Base-by-base conservation (phyloP, 345 rosid species). In the Erysimum cheiranthoides region DNA sequence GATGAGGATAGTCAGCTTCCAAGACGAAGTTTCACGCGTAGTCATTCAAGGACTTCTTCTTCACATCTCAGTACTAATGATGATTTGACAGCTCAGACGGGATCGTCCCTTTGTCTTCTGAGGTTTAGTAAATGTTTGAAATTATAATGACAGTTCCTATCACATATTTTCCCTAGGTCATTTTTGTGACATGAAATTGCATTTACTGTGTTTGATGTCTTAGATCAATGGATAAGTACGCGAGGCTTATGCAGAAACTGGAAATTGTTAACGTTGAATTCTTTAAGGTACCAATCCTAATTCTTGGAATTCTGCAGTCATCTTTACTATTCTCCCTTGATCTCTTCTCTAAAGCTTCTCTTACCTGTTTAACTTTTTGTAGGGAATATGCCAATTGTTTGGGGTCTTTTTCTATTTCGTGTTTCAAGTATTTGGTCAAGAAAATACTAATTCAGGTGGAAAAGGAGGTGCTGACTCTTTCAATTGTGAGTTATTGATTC, bases 1-100 rank as follows among this genome's bases (percentile, higher is more conserved):
- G 99, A 96, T 13, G 99, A 96, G 81, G 98, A 93, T 77, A 96
- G 99, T 85, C 99, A 95, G 84, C 99, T 89, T 58, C 97, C 97
- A 34, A 90, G 97, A 85, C 85, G 93, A 79, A 90, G 87, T 77
- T 89, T 90, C 57, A 93, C 84, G 78, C 75, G 81, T 50, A 82
- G 58, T 60, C 49, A 42, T 72, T 67, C 73, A 32, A 85, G 80
- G 75, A 84, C 69, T 73, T 75, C 74, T 81, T 79, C 75, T 56
- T 80, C 83, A 51, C 82, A 81, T 61, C 77, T 80, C 68, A 88
- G 82, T 86, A 80, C 65, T 63, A 88, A 93, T 70, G 96, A 96
- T 71, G 96, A 96, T 79, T 83, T 76, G 75, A 72, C 88, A 31
- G 81, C 87, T 30, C 99, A 95, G 78, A 96, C 99, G 46, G 99